These are phyloP conservation scores for Trifolium subterraneum DNA, from an alignment of 306 rosid genomes.

Conservation along the genomic window DNA sequence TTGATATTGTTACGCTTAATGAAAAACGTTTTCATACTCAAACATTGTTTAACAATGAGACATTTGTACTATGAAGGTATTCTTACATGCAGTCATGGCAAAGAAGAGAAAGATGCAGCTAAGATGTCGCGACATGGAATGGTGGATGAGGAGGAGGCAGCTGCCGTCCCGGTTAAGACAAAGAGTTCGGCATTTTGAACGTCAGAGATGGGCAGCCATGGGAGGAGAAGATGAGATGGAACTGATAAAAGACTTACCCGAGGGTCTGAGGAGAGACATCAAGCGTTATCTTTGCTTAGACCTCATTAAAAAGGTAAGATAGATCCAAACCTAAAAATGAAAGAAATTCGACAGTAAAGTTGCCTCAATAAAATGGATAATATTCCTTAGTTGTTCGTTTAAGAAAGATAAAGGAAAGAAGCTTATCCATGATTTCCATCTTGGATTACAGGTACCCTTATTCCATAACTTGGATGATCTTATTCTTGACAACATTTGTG, in stretches of 20 bases:
- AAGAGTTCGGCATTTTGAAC: constrained; percentile 91
- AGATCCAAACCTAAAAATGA: neutral
- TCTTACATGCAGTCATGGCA: constrained; percentile 96
- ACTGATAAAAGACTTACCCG: constrained; percentile 86
- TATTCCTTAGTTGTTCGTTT: constrained; percentile 18
- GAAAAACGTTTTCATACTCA: constrained; percentile 15
- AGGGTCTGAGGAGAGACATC: constrained; percentile 96
- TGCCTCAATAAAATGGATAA: neutral
- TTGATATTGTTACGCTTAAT: neutral
- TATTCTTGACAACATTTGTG: constrained; percentile 97
- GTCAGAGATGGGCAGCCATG: constrained; percentile 87
- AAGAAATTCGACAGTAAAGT: neutral
- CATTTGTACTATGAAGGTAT: constrained; percentile 56
- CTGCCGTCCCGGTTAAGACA: constrained; percentile 77
- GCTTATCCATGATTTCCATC: no score
- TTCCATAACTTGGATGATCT: constrained; percentile 91
- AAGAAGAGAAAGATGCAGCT: constrained; percentile 96
- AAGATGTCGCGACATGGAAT: constrained; percentile 94
- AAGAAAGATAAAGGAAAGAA: no score
- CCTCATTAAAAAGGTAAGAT: constrained; percentile 76
- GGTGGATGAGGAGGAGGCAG: constrained; percentile 99
- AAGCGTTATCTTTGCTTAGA: constrained; percentile 88
- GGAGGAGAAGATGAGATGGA: constrained; percentile 98
- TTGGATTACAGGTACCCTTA: constrained; percentile 91
- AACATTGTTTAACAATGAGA: constrained; percentile 38